phyloP scores from a whole-genome alignment of 176 grass and related monocot species.

The Avena sativa region DNA sequence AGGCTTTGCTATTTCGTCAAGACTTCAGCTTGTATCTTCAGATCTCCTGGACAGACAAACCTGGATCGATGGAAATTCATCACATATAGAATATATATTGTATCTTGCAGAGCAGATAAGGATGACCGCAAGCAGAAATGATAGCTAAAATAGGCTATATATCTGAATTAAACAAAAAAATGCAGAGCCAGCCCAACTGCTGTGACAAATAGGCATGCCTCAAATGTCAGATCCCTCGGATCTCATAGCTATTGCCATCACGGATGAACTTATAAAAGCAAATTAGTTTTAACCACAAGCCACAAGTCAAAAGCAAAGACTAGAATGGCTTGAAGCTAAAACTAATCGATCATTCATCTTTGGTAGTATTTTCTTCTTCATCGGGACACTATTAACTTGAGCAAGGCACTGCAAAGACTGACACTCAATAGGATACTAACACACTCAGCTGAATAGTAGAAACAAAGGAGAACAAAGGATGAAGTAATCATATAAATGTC shows the following conservation, averaged over 20 bases:
- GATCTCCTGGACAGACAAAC: constrained; percentile 70
- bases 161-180: background rate
- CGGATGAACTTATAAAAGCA: background rate
- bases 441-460: background rate
- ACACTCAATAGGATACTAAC: background rate
- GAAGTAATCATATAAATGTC: background rate
- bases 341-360: constrained; percentile 36
- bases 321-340: constrained; percentile 49
- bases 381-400: background rate
- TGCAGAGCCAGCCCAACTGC: no score
- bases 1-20: constrained; percentile 28
- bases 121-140: background rate
- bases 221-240: constrained; percentile 32
- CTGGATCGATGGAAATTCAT: constrained; percentile 38
- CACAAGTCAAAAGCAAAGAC: background rate
- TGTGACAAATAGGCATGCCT: no score
- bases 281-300: constrained; percentile 50
- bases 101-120: background rate
- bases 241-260: constrained; percentile 52
- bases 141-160: background rate
- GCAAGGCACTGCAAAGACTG: background rate
- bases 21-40: constrained; percentile 19
- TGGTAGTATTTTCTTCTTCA: constrained; percentile 29
- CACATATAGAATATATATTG: background rate
- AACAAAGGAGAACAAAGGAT: background rate